Evolutionary conservation across 352 stramenopile genomes (phyloP).

Genomic region (Globisporangium recalcitrans): DNA sequence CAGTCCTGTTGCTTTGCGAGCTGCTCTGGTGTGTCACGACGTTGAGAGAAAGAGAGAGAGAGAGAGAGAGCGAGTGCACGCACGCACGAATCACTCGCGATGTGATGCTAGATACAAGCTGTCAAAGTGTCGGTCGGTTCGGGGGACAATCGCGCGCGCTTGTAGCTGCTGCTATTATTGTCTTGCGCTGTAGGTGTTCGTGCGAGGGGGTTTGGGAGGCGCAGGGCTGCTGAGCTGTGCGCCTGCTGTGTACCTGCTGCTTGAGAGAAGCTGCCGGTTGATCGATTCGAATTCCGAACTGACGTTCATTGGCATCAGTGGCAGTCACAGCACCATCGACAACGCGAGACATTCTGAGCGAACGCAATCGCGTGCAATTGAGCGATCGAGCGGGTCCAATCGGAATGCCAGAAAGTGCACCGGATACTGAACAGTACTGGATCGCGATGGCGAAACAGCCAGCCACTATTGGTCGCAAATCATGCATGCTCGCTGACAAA

Average conservation of each 20-base stretch:
- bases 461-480: neutral
- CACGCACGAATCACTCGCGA: neutral
- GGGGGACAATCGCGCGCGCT: neutral
- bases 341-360: slow-evolving; percentile 2
- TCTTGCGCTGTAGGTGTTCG: neutral
- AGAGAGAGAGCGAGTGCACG: neutral
- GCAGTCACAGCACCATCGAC: neutral
- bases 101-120: no score
- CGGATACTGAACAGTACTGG: neutral
- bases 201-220: neutral
- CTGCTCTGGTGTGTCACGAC: neutral
- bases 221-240: neutral
- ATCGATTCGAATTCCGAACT: slow-evolving; percentile 13
- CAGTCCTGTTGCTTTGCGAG: neutral
- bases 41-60: neutral
- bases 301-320: neutral
- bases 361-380: neutral
- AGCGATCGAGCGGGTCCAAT: slow-evolving; percentile 2
- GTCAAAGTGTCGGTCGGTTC: neutral
- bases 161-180: neutral
- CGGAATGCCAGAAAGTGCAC: neutral
- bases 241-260: neutral
- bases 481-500: slow-evolving; percentile 4
- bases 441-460: neutral
- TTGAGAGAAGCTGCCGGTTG: neutral